phyloP scores from a whole-genome alignment of 2,329 filamentous ascomycete species.

The Colletotrichum lentis region DNA sequence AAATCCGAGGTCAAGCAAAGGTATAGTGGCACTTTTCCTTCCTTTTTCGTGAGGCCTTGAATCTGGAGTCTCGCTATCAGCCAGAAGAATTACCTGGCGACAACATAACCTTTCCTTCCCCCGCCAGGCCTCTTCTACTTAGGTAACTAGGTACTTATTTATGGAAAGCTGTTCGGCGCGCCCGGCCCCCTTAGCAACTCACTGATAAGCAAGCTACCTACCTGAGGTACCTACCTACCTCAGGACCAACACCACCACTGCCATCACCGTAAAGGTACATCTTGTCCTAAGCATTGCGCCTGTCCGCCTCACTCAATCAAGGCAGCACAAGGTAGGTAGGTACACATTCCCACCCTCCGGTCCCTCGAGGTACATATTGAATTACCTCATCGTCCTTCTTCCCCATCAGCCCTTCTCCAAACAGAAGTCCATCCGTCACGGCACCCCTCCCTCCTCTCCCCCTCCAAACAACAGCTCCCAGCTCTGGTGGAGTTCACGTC shows the following conservation, averaged over 20 bases:
- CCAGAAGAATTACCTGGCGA: neutral
- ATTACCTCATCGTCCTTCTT: constrained; percentile 31
- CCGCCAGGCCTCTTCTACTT: neutral
- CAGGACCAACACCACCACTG: neutral
- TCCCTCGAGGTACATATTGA: neutral
- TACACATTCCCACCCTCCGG: neutral
- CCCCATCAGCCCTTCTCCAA: constrained; percentile 26
- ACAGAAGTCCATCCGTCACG: constrained; percentile 12
- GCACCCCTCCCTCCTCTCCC: constrained; percentile 24
- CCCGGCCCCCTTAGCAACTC: neutral
- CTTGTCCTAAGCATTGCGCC: neutral
- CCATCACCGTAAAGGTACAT: constrained; percentile 9
- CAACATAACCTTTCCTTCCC: neutral
- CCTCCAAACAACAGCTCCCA: constrained; percentile 33
- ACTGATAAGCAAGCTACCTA: constrained; percentile 19
- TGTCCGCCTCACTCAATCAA: neutral
- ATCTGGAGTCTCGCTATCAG: neutral
- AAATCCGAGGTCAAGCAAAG: constrained; percentile 6
- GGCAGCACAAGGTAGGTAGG: constrained; percentile 5
- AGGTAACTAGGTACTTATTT: neutral
- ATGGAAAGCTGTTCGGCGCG: neutral
- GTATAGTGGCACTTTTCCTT: neutral
- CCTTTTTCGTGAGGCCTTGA: neutral
- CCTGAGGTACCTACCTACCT: no score
- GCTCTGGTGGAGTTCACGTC: constrained; percentile 30